Evolutionary conservation across 2,329 filamentous ascomycete genomes (phyloP).

Genomic region (Exophiala oligosperma): DNA sequence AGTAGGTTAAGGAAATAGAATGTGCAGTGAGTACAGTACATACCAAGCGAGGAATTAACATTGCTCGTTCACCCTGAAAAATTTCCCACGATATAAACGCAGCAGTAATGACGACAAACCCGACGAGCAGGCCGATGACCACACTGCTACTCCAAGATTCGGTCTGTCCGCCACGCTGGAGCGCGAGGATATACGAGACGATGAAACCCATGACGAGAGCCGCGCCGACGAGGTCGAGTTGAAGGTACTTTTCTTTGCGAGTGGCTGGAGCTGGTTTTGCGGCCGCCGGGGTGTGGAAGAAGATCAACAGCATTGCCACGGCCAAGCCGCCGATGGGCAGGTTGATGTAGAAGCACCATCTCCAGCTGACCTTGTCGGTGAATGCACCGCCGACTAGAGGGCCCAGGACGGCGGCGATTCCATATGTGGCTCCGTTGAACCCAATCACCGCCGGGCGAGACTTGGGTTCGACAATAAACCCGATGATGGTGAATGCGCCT

Average conservation of each 20-base stretch:
- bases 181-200: constrained; percentile 55
- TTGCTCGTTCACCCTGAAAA: constrained; percentile 31
- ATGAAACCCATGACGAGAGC: constrained; percentile 54
- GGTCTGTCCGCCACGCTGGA: constrained; percentile 58
- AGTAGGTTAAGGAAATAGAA: no score
- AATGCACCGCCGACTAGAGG: constrained; percentile 45
- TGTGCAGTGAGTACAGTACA: constrained; percentile 29
- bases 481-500: constrained; percentile 40
- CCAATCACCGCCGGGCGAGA: constrained; percentile 51
- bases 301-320: constrained; percentile 35
- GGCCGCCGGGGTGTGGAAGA: constrained; percentile 15
- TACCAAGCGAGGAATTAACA: constrained; percentile 35
- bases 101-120: constrained; percentile 47
- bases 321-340: constrained; percentile 40
- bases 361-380: constrained; percentile 41
- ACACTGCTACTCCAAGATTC: constrained; percentile 52
- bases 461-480: constrained; percentile 44
- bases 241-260: constrained; percentile 32
- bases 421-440: constrained; percentile 39
- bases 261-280: constrained; percentile 12
- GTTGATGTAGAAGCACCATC: constrained; percentile 48
- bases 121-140: constrained; percentile 55
- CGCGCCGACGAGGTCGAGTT: constrained; percentile 53
- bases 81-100: constrained; percentile 35
- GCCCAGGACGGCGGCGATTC: constrained; percentile 47